Evolutionary conservation across 1,284 basidiomycete species (phyloP).

Genomic region (Phellopilus nigrolimitatus): DNA sequence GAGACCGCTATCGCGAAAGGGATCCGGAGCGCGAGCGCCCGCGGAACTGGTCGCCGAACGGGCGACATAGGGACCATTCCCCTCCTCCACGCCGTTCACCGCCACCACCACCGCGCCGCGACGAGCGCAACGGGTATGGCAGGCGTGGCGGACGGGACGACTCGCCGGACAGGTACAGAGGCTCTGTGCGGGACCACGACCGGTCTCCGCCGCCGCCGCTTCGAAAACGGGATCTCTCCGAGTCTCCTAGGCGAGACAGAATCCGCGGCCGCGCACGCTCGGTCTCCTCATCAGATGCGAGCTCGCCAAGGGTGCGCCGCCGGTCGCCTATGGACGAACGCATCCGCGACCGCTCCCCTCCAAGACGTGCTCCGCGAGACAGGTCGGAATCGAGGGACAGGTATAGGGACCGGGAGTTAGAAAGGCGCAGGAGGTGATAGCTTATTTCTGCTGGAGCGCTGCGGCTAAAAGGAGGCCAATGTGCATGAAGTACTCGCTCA

Average conservation of each 20-base stretch:
- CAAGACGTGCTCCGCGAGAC: not conserved
- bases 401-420: conserved; percentile 4
- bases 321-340: not conserved
- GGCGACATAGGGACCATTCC: conserved; percentile 30
- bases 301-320: conserved; percentile 1
- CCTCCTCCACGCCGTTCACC: conserved; percentile 26
- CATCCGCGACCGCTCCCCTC: not conserved
- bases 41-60: conserved; percentile 27
- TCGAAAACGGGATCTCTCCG: not conserved
- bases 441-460: too few relatives aligned
- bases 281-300: not conserved
- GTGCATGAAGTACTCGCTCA: too few relatives aligned
- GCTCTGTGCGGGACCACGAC: not conserved
- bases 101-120: conserved; percentile 31
- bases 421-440: not conserved
- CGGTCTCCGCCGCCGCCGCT: not conserved
- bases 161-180: conserved; percentile 14
- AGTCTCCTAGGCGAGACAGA: not conserved
- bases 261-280: not conserved
- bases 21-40: conserved; percentile 1
- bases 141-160: conserved; percentile 17
- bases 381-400: conserved; percentile 1
- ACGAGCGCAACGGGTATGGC: conserved; percentile 3
- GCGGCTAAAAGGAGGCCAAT: too few relatives aligned
- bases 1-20: conserved; percentile 16